phyloP scores from a whole-genome alignment of 2,329 filamentous ascomycete species.

The Cladosporium cucumerinum region DNA sequence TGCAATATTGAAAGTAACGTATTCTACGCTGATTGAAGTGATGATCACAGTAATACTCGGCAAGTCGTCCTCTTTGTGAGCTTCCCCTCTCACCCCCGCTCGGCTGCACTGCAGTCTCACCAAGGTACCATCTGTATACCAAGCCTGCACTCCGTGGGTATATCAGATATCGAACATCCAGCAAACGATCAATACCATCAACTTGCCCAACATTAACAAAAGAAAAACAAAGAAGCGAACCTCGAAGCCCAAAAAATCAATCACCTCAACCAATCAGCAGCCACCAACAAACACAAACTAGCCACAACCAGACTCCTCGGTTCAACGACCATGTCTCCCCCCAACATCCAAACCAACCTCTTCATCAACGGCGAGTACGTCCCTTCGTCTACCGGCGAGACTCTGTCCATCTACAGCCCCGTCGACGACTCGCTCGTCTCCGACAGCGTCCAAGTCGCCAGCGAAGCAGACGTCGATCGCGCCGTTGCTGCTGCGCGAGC shows the following conservation, averaged over 20 bases:
- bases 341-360: conserved; percentile 39
- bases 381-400: conserved; percentile 37
- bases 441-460: conserved; percentile 49
- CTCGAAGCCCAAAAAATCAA: not conserved
- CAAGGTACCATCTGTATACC: not conserved
- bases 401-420: conserved; percentile 50
- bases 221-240: not conserved
- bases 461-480: conserved; percentile 52
- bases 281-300: no score
- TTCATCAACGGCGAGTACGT: conserved; percentile 36
- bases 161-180: not conserved
- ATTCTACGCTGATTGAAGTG: not conserved
- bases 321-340: conserved; percentile 17
- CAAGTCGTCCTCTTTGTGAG: not conserved
- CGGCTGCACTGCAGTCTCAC: not conserved
- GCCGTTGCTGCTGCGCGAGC: conserved; percentile 59
- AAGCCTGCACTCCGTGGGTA: not conserved
- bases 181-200: not conserved
- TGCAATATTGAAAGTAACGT: not conserved
- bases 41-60: not conserved
- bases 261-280: not conserved
- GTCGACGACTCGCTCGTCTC: conserved; percentile 49
- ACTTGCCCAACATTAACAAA: not conserved
- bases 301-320: no score
- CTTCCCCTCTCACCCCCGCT: conserved; percentile 2